Percentiles rank a stretch among this genome's conserved stretches.
Evolutionary conservation across 306 rosid species (phyloP).

Genomic region (Vicia sativa): DNA sequence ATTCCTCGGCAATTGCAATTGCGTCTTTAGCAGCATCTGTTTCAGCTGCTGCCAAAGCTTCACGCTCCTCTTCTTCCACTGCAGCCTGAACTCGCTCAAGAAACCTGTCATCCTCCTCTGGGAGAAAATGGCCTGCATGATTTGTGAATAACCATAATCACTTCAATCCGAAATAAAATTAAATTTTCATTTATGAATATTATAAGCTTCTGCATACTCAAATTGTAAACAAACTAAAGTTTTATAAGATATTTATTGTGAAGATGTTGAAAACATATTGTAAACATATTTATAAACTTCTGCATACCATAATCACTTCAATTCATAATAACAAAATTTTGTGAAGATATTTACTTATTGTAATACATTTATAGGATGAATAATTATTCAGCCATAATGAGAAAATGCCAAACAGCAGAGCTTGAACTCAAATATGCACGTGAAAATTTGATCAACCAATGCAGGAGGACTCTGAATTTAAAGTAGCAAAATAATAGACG

Average conservation of each 20-base stretch:
- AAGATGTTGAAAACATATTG: too few species aligned
- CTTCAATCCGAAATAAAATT: conserved; percentile 12
- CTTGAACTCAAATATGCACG: conserved; percentile 29
- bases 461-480: conserved; percentile 13
- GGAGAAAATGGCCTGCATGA: conserved; percentile 87
- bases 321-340: not conserved
- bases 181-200: conserved; percentile 19
- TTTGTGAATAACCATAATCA: conserved; percentile 21
- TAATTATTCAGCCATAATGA: conserved; percentile 25
- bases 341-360: conserved; percentile 7
- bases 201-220: conserved; percentile 20
- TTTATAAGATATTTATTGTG: too few species aligned
- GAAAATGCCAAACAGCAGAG: conserved; percentile 11
- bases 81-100: conserved; percentile 82
- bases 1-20: conserved; percentile 81
- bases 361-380: conserved; percentile 19
- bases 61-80: conserved; percentile 94
- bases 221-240: not conserved
- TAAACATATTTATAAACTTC: too few species aligned
- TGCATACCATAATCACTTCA: too few species aligned
- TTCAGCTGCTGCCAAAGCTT: conserved; percentile 83
- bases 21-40: conserved; percentile 83
- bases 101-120: conserved; percentile 87
- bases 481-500: not conserved
- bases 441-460: conserved; percentile 12